Base-by-base conservation (phyloP, 2,329 filamentous ascomycete genomes). In the Sclerotinia subarctica region DNA sequence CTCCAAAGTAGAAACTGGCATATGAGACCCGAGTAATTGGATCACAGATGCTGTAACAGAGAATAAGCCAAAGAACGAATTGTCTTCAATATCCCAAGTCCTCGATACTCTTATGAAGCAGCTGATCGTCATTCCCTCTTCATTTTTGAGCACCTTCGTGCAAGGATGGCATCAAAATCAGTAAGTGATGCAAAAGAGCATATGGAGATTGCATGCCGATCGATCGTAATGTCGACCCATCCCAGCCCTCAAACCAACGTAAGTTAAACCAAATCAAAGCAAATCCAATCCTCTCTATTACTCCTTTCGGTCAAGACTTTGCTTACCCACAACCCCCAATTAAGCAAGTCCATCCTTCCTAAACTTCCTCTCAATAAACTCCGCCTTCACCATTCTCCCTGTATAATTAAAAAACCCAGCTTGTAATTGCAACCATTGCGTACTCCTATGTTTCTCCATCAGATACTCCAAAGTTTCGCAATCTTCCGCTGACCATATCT, bases 381-480 rank as follows among this genome's bases (percentile, higher is more conserved):
- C 72, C 46, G 72, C 71, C 15, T 54, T 65, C 3, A 78, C 64
- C 74, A 77, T 76, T 35, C 76, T 68, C 2, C 75, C 76, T 11
- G 76, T 77, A 67, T 71, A 73, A 63, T 77, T 77, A n/a, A 70
- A 77, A 58, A 78, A 78, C 1, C 64, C 69, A 47, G 74, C 73
- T 59, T 78, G 76, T 11, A 78, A 69, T 24, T 75, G 70, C 53
- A 74, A 47, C 76, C 76, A 78, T 66, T 75, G 77, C 7, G 74
- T 64, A 44, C 72, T 59, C 6, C 58, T 49, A 60, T 77, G 72
- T 29, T 70, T 68, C 35, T 62, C 67, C 63, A 72, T 69, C 54
- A 78, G 42, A 53, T 73, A 69, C 68, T 76, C 74, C 8, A 78
- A 59, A 1, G 73, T 63, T 7, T 72, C 67, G 69, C 76, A 77